A percentile compares a stretch with the other conserved stretches of the same genome.
Conservation (phyloP, 768 basidiomycete species). For the button mushroom (Agaricus bisporus) region DNA sequence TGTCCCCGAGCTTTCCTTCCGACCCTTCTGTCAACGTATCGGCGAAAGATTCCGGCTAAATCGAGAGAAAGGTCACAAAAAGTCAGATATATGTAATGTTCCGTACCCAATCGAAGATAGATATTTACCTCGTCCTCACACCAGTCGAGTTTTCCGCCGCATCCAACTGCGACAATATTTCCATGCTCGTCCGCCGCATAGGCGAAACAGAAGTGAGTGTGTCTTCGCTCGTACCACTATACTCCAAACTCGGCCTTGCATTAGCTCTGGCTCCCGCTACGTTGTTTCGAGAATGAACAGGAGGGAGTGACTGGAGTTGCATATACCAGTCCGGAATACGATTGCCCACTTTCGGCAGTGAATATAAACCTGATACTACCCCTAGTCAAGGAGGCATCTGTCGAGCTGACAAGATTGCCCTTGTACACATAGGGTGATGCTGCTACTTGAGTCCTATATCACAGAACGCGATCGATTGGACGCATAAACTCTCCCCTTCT, state of each 20-base stretch:
- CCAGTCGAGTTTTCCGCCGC: constrained; percentile 55
- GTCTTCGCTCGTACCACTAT: constrained; percentile 10
- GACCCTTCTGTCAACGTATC: constrained; percentile 62
- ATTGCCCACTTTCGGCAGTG: too few species aligned
- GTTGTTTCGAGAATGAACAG: too few species aligned
- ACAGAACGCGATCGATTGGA: not conserved
- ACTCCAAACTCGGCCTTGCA: too few species aligned
- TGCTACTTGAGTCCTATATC: not conserved
- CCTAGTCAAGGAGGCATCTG: too few species aligned
- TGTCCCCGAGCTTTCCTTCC: constrained; percentile 65
- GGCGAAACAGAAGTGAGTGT: constrained; percentile 60
- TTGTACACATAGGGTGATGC: too few species aligned
- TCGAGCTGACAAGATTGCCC: too few species aligned
- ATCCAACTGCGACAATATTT: constrained; percentile 62
- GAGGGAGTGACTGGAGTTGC: too few species aligned
- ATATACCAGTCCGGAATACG: too few species aligned
- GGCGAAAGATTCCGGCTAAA: constrained; percentile 68
- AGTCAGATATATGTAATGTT: constrained; percentile 51
- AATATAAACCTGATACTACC: too few species aligned
- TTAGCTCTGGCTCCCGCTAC: too few species aligned
- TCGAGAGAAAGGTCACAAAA: constrained; percentile 65
- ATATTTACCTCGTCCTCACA: constrained; percentile 70
- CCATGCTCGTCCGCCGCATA: constrained; percentile 60
- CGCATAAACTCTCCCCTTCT: not conserved
- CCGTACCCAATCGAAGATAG: constrained; percentile 63